Evolutionary conservation across 768 basidiomycete genomes (phyloP).

Genomic region (Chiua virens): DNA sequence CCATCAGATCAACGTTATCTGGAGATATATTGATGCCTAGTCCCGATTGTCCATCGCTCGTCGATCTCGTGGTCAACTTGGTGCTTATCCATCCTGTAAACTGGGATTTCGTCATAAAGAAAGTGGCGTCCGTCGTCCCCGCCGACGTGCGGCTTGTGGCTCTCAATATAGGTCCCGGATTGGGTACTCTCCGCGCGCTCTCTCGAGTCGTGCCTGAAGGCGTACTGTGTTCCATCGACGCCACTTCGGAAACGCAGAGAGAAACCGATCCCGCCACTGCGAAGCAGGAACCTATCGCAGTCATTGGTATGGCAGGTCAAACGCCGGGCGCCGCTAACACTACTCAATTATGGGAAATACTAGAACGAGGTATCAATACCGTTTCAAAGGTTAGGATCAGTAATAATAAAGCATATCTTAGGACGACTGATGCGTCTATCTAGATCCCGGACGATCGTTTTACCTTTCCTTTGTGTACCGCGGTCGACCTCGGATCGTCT

Average conservation of each 20-base stretch:
- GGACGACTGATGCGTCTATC: slow-evolving; percentile 1
- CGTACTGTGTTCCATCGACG: slow-evolving; percentile 16
- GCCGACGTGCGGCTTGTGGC: slow-evolving; percentile 29
- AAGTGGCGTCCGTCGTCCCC: slow-evolving; percentile 21
- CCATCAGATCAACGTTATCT: slow-evolving; percentile 46
- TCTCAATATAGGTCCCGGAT: slow-evolving; percentile 53
- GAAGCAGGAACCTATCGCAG: slow-evolving; percentile 57
- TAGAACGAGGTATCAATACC: slow-evolving; percentile 57
- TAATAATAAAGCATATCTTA: background rate
- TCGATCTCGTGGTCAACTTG: slow-evolving; percentile 39
- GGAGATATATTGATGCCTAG: slow-evolving; percentile 37
- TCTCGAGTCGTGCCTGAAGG: slow-evolving; percentile 33
- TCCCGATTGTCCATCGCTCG: slow-evolving; percentile 27
- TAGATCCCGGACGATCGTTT: slow-evolving; percentile 69
- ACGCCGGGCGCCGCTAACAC: slow-evolving; percentile 49
- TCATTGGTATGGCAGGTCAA: slow-evolving; percentile 69
- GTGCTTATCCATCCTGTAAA: slow-evolving; percentile 51
- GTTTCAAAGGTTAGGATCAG: slow-evolving; percentile 47
- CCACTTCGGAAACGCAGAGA: slow-evolving; percentile 6
- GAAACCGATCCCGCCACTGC: background rate
- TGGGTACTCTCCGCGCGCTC: slow-evolving; percentile 38
- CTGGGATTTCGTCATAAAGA: slow-evolving; percentile 47
- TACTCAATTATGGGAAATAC: slow-evolving; percentile 56
- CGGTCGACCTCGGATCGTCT: slow-evolving; percentile 18
- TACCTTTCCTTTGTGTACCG: slow-evolving; percentile 40